phyloP scores from a whole-genome alignment of 2,329 filamentous ascomycete species.

The Aspergillus pseudoterreus region DNA sequence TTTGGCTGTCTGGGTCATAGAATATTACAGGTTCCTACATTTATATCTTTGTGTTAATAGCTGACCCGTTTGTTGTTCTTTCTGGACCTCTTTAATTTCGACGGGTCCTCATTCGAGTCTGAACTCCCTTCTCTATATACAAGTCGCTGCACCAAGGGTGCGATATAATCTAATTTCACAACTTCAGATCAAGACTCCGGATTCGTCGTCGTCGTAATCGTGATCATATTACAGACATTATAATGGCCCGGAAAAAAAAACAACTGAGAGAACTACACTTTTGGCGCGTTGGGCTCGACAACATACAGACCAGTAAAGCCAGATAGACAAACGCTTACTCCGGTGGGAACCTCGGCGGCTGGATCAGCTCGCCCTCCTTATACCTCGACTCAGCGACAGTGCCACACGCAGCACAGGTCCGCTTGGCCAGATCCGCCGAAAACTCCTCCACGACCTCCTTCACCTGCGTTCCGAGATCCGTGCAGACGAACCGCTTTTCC shows the following conservation, averaged over 20 bases:
- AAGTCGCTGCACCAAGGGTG: background rate
- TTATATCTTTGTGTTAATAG: background rate
- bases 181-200: background rate
- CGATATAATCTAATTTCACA: background rate
- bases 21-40: background rate
- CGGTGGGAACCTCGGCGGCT: slow-evolving; percentile 36
- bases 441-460: slow-evolving; percentile 86
- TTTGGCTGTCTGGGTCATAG: background rate
- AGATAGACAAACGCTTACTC: slow-evolving; percentile 17
- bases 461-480: slow-evolving; percentile 88
- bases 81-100: background rate
- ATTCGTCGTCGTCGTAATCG: background rate
- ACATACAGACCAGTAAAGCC: background rate
- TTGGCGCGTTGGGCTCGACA: background rate
- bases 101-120: too few species aligned
- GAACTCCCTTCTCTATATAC: slow-evolving; percentile 1
- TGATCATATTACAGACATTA: background rate
- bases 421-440: slow-evolving; percentile 62
- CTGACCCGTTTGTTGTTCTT: slow-evolving; percentile 6
- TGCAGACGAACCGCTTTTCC: slow-evolving; percentile 83
- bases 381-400: slow-evolving; percentile 59
- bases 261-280: too few species aligned
- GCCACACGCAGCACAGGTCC: slow-evolving; percentile 76
- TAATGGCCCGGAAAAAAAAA: background rate
- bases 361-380: slow-evolving; percentile 39